Evolutionary conservation across 306 rosid species (phyloP), one percentile per base, ranked within the genome.

Genomic region (Erythrophleum fordii): DNA sequence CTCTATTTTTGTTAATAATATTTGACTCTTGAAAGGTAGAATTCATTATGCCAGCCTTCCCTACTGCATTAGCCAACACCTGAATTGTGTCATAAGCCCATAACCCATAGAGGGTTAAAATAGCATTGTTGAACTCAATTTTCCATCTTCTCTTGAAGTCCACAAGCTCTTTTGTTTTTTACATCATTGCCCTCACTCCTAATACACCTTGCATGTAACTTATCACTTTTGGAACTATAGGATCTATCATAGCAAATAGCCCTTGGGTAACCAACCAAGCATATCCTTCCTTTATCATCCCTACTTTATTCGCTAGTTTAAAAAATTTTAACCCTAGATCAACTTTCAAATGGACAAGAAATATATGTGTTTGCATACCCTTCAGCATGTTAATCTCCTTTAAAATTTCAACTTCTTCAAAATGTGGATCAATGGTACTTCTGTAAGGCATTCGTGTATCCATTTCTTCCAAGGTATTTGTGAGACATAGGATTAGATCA

Each of bases 261-360:
- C 75, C 83, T 65, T 72, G 64, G 16, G 80, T 46, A 48, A 62
- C 18, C 8, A 73, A 53, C 86, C 48, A 87, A 11, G 77, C 86
- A 68, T 56, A 78, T 29, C 86, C 86, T 67, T 26, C 66, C 3
- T 5, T 66, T 77, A 84, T 66, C 85, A 84, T 82, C 35, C 73
- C 78, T 4, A 45, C 76, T 0, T 76, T 41, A 20, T 76, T 34
- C 5, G 86, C 90, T 7, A 81, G 80, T 42, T 5, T 16, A 29
- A 87, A 85, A 8, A 87, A 60, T 22, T 31, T 46, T 0, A 74
- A 45, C 1, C 83, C 88, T 17, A 82, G 59, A 1, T 25, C 2
- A 72, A 73, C 74, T 0, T 3, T 37, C 91, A 80, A 68, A 74
- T 87, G 91, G n/a, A n/a, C n/a, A n/a, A n/a, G n/a, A n/a, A n/a